Percentiles rank a stretch among this genome's conserved stretches.
phyloP scores from a whole-genome alignment of 495 filamentous ascomycete species.

The Penicillium herquei region DNA sequence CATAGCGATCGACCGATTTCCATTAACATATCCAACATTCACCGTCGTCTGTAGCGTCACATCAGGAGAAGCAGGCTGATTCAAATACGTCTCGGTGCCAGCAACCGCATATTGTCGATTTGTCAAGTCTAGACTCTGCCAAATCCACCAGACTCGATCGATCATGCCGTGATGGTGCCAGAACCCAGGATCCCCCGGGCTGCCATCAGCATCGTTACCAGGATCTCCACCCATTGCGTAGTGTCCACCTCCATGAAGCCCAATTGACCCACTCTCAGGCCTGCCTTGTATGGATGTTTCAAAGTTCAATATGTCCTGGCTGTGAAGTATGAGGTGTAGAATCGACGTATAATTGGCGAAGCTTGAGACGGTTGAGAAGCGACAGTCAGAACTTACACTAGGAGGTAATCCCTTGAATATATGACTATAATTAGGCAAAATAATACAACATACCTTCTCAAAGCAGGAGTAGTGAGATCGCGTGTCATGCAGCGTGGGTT shows the following conservation, averaged over 20 bases:
- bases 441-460: slow-evolving; percentile 35
- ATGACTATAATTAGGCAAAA: too few relatives aligned
- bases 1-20: slow-evolving; percentile 34
- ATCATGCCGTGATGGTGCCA: slow-evolving; percentile 68
- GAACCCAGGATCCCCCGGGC: slow-evolving; percentile 64
- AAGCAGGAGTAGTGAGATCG: slow-evolving; percentile 54
- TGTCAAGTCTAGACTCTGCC: slow-evolving; percentile 58
- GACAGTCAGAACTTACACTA: too few relatives aligned
- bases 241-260: slow-evolving; percentile 58
- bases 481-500: slow-evolving; percentile 67
- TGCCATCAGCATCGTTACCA: slow-evolving; percentile 39
- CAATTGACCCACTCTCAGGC: slow-evolving; percentile 45
- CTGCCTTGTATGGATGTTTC: slow-evolving; percentile 51
- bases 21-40: slow-evolving; percentile 41
- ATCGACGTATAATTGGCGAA: slow-evolving; percentile 49
- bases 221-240: slow-evolving; percentile 2
- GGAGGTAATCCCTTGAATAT: too few relatives aligned
- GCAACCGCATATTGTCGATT: slow-evolving; percentile 44
- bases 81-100: slow-evolving; percentile 57
- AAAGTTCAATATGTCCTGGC: slow-evolving; percentile 50
- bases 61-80: slow-evolving; percentile 47
- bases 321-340: slow-evolving; percentile 42
- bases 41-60: slow-evolving; percentile 44
- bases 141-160: slow-evolving; percentile 68
- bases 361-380: slow-evolving; percentile 23